Percentiles rank a stretch among this genome's conserved stretches.
These are phyloP conservation scores for Ganoderma meredithae DNA, from an alignment of 1,284 basidiomycete genomes.

Conservation along the genomic window DNA sequence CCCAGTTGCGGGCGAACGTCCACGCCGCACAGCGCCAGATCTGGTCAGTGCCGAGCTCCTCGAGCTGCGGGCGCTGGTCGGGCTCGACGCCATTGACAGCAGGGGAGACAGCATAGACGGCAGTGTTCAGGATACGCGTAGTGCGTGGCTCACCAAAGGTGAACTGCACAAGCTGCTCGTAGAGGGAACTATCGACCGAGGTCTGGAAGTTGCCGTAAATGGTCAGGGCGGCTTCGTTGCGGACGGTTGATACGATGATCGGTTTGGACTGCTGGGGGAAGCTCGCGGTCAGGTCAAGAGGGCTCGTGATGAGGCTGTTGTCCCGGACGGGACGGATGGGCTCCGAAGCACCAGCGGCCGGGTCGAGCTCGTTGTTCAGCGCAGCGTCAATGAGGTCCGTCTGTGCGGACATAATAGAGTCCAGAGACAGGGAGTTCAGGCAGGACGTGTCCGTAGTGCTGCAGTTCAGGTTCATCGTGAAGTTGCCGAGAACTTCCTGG, in stretches of 20 bases:
- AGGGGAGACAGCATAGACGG: slow-evolving; percentile 57
- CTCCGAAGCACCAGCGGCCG: slow-evolving; percentile 59
- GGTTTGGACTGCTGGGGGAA: slow-evolving; percentile 68
- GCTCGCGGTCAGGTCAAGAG: slow-evolving; percentile 61
- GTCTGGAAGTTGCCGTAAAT: slow-evolving; percentile 57
- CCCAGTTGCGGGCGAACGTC: slow-evolving; percentile 75
- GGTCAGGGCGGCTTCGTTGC: slow-evolving; percentile 69
- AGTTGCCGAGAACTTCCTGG: slow-evolving; percentile 57
- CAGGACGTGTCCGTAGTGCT: slow-evolving; percentile 55
- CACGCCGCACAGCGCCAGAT: slow-evolving; percentile 75
- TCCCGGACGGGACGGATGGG: slow-evolving; percentile 72
- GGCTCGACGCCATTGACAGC: slow-evolving; percentile 38
- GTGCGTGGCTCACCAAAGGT: slow-evolving; percentile 62
- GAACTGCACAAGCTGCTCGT: slow-evolving; percentile 48
- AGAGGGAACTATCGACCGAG: slow-evolving; percentile 50
- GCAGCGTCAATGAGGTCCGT: slow-evolving; percentile 50
- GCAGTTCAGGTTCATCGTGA: slow-evolving; percentile 61
- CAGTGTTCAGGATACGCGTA: slow-evolving; percentile 52
- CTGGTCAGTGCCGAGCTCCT: slow-evolving; percentile 72
- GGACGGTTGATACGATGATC: slow-evolving; percentile 73
- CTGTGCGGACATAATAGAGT: slow-evolving; percentile 61
- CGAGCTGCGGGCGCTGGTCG: slow-evolving; percentile 64
- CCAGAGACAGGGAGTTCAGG: slow-evolving; percentile 56
- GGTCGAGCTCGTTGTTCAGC: slow-evolving; percentile 46
- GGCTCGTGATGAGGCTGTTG: slow-evolving; percentile 61